Conservation (phyloP, 2,329 filamentous ascomycete genomes). For the Torrubiellomyces zombiae region DNA sequence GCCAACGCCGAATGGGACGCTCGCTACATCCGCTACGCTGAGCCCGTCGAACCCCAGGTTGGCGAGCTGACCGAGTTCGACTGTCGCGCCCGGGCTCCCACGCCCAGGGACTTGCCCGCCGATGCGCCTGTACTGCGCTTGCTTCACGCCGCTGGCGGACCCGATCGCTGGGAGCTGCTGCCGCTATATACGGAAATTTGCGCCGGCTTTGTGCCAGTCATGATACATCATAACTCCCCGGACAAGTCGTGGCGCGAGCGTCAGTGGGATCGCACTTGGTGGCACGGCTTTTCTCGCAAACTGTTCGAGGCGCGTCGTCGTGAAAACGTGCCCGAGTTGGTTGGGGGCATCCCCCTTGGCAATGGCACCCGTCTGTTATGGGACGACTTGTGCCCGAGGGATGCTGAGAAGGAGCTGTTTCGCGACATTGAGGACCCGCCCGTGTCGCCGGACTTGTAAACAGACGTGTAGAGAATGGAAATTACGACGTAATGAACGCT, state of each 20-base stretch:
- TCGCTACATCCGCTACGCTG: constrained; percentile 9
- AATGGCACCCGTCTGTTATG: constrained; percentile 7
- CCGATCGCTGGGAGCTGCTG: constrained; percentile 9
- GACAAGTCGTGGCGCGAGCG: constrained; percentile 7
- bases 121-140: constrained; percentile 2
- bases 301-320: constrained; percentile 7
- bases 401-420: constrained; percentile 11
- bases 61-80: constrained; percentile 8
- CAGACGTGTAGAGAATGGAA: too few relatives aligned
- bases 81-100: constrained; percentile 7
- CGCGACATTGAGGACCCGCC: constrained; percentile 5
- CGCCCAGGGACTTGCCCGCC: constrained; percentile 5
- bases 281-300: constrained; percentile 6
- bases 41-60: constrained; percentile 8
- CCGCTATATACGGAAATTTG: constrained; percentile 13
- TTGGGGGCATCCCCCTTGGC: constrained; percentile 6
- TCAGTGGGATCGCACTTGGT: constrained; percentile 12
- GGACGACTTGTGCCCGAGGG: constrained; percentile 10
- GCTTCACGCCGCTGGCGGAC: constrained; percentile 2
- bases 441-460: too few relatives aligned
- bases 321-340: constrained; percentile 5
- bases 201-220: constrained; percentile 11
- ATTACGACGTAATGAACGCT: too few relatives aligned
- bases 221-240: constrained; percentile 13
- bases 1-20: constrained; percentile 9